Evolutionary conservation across 768 basidiomycete species (phyloP).

Genomic region (Leccinellum rugosiceps): DNA sequence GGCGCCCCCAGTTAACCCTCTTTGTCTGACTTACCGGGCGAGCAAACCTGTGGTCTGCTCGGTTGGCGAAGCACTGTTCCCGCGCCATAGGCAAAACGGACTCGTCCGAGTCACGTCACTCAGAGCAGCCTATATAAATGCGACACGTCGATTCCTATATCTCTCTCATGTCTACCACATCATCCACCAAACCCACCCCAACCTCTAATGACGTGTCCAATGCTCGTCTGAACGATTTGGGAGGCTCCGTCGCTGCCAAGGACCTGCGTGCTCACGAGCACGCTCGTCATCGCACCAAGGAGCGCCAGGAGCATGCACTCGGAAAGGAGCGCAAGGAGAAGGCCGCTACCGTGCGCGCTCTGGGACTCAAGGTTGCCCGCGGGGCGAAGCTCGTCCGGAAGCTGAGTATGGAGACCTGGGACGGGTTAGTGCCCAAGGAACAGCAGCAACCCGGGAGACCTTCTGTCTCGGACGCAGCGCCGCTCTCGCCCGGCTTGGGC

Average conservation of each 20-base stretch:
- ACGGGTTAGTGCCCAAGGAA: slow-evolving; percentile 18
- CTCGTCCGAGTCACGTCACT: slow-evolving; percentile 20
- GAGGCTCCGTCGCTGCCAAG: slow-evolving; percentile 15
- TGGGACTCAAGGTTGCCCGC: slow-evolving; percentile 19
- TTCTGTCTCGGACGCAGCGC: neutral
- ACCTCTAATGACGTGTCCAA: slow-evolving; percentile 17
- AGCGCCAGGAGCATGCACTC: slow-evolving; percentile 30
- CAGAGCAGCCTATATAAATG: slow-evolving; percentile 31
- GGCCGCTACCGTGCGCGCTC: slow-evolving; percentile 11
- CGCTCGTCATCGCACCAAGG: slow-evolving; percentile 32
- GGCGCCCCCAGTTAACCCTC: slow-evolving; percentile 1
- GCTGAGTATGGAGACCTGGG: slow-evolving; percentile 30
- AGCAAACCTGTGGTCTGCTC: slow-evolving; percentile 6
- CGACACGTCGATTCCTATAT: neutral
- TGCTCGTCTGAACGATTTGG: slow-evolving; percentile 15
- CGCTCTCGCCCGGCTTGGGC: neutral
- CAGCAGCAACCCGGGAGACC: neutral
- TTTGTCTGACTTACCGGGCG: slow-evolving; percentile 3
- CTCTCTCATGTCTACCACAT: slow-evolving; percentile 31
- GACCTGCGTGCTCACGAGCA: slow-evolving; percentile 33
- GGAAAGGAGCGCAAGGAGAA: slow-evolving; percentile 32
- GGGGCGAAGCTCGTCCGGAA: slow-evolving; percentile 20
- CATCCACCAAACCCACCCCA: slow-evolving; percentile 20
- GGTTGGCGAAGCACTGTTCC: slow-evolving; percentile 17
- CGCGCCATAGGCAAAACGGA: slow-evolving; percentile 19